Evolutionary conservation across 2,329 filamentous ascomycete species (phyloP), one percentile per base, ranked within the genome.

Genomic region (Sordariomycetes sp.): DNA sequence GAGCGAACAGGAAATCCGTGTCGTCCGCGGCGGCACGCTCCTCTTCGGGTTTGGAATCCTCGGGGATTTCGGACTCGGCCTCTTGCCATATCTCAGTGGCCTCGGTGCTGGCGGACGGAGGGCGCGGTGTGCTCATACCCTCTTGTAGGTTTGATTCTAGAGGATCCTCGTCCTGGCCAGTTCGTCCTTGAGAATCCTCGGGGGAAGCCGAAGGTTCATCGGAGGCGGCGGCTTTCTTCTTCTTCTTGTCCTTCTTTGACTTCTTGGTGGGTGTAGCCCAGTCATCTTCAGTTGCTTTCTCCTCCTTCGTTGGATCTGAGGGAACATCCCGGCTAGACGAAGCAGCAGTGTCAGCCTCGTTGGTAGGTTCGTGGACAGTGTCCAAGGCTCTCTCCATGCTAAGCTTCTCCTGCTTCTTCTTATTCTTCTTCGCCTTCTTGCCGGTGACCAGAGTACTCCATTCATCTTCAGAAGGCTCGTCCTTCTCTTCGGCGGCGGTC

Each of bases 191-290:
- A n/a, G n/a, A n/a, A n/a, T n/a, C n/a, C n/a, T n/a, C n/a, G n/a
- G n/a, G n/a, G n/a, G n/a, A n/a, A 16, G 14, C 25, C n/a, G n/a
- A n/a, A 14, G 25, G n/a, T 35, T 30, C 33, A 17, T 25, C 18
- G 19, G 26, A 16, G 10, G 17, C 3, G 5, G 12, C 11, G 17
- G 18, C 26, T 15, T 10, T 15, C 30, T 10, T 15, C 18, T 34
- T 37, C 17, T 37, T 38, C 17, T 16, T 21, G 6, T 37, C 46
- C 35, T 46, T 51, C 42, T 46, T 50, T 7, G 41, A 41, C 32
- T 49, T 52, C 38, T 47, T 51, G 34, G 36, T 31, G 11, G 25
- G 21, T 14, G 19, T 24, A 11, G 16, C 21, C 10, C 11, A 10
- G 12, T n/a, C 16, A 11, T 30, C 30, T 8, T 32, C 18, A 15